Evolutionary conservation across 148 eudicot genomes (phyloP), one percentile per base, ranked within the genome.

Genomic region (Pouteria glomerata): DNA sequence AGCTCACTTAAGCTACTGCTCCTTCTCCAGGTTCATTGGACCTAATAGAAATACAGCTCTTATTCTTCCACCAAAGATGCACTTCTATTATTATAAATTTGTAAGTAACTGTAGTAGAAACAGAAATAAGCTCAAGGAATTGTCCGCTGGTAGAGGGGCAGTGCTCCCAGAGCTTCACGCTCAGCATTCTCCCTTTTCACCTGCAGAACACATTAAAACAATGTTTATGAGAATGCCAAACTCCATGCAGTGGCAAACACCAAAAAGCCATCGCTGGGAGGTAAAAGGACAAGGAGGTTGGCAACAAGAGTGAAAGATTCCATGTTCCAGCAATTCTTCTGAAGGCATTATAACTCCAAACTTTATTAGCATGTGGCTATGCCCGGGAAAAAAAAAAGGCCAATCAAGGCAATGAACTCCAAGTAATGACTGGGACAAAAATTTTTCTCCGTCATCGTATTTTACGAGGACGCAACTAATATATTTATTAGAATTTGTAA

Each of bases 121-220:
- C 34, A 71, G 68, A 4, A 74, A 73, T 15, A 78, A 76, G 60
- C 71, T 69, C 26, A 84, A 1, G 87, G 87, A 59, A 84, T 31
- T 18, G 79, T 55, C 73, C 87, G 87, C 77, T 84, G 87, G 69
- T 81, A 77, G 23, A 84, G 82, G 19, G 87, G 87, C 81, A 84
- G 71, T 10, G 85, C 87, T 73, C 87, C 87, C 44, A 78, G 59
- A 59, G 88, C 85, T 77, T 84, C 81, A 67, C 88, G 85, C 62
- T 84, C 88, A 5, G 80, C 85, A 48, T 60, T 70, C 68, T 84
- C 88, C 76, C 73, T 81, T 73, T 84, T 71, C 34, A 84, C 81
- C 88, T 84, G 85, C 68, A 79, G 64, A 57, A 75, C 13, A 50
- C 37, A 16, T 24, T 3, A 29, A 24, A 64, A 42, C n/a, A 14